Conservation (phyloP, 2,329 filamentous ascomycete species). For the Penicillium fuscoglaucum region DNA sequence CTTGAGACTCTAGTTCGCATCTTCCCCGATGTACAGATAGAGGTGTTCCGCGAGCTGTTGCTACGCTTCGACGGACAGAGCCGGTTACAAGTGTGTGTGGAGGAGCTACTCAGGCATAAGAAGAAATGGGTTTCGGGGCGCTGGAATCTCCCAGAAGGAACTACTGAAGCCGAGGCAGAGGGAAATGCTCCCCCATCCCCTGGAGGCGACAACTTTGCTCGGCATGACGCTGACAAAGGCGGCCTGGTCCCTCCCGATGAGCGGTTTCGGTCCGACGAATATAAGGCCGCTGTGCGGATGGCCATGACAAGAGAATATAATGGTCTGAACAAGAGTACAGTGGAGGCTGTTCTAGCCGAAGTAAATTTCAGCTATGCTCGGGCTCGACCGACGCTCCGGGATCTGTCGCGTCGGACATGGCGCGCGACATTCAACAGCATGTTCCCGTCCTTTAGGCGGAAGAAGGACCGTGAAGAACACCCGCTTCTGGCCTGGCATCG, state of each 20-base stretch:
- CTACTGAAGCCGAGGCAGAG: constrained; percentile 9
- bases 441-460: constrained; percentile 44
- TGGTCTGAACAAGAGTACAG: constrained; percentile 44
- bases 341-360: constrained; percentile 51
- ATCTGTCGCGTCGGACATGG: constrained; percentile 48
- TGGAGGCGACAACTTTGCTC: not conserved
- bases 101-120: constrained; percentile 49
- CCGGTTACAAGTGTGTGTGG: constrained; percentile 48
- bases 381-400: constrained; percentile 46
- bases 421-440: constrained; percentile 46
- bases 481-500: constrained; percentile 44
- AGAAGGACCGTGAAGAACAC: constrained; percentile 42
- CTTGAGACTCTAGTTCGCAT: constrained; percentile 43
- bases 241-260: constrained; percentile 42
- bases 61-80: constrained; percentile 49
- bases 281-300: constrained; percentile 43
- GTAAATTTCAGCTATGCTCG: constrained; percentile 48
- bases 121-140: constrained; percentile 50
- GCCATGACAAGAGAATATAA: constrained; percentile 47
- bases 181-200: not conserved
- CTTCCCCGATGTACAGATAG: constrained; percentile 49
- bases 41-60: constrained; percentile 51
- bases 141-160: constrained; percentile 42
- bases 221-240: constrained; percentile 16
- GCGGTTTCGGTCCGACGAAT: constrained; percentile 46